phyloP scores from a whole-genome alignment of 2,329 filamentous ascomycete genomes.

The Colletotrichum sp. region DNA sequence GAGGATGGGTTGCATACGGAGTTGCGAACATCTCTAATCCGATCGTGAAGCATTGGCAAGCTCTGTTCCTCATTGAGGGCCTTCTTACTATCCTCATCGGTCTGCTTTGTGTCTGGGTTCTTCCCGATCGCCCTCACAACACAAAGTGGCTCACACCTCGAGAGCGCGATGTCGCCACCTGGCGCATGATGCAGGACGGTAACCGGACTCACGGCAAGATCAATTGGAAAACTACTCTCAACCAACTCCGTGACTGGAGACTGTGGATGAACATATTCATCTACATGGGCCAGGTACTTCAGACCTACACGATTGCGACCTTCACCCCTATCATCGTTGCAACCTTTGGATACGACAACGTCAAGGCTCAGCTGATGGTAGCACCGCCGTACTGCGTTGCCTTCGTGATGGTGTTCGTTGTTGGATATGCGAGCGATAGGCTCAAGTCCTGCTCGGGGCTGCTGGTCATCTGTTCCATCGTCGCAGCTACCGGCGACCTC shows the following conservation, averaged over 20 bases:
- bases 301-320: conserved; percentile 22
- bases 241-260: conserved; percentile 40
- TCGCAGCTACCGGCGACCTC: conserved; percentile 4
- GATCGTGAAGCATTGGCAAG: conserved; percentile 27
- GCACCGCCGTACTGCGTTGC: conserved; percentile 22
- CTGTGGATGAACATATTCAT: conserved; percentile 50
- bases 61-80: conserved; percentile 40
- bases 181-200: conserved; percentile 25
- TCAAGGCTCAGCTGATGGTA: conserved; percentile 24
- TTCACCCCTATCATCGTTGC: conserved; percentile 26
- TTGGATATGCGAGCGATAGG: conserved; percentile 20
- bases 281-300: conserved; percentile 36
- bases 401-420: conserved; percentile 22
- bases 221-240: conserved; percentile 16
- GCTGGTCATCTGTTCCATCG: conserved; percentile 15
- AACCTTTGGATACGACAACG: conserved; percentile 24
- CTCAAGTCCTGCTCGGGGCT: conserved; percentile 21
- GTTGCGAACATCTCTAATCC: conserved; percentile 36
- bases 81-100: conserved; percentile 36
- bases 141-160: conserved; percentile 22
- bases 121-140: conserved; percentile 25
- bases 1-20: conserved; percentile 45
- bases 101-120: conserved; percentile 20
- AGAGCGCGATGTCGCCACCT: conserved; percentile 22
- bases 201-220: conserved; percentile 18